These are phyloP conservation scores for Diaporthe ampelina DNA, from an alignment of 2,329 filamentous ascomycete genomes.

Conservation along the genomic window DNA sequence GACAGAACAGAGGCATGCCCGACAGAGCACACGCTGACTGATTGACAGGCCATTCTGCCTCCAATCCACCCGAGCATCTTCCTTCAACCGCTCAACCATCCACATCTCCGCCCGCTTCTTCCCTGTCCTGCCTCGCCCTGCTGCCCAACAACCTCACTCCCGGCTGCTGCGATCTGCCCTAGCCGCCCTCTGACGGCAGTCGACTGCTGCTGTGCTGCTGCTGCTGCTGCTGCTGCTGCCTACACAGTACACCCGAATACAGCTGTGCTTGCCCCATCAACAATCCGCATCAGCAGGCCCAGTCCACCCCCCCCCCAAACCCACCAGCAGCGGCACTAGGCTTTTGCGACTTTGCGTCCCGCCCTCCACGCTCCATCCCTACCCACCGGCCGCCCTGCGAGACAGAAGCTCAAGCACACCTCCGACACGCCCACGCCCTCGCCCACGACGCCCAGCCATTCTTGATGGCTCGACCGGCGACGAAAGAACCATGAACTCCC, in stretches of 20 bases:
- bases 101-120: conserved; percentile 6
- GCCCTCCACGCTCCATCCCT: conserved; percentile 21
- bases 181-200: conserved; percentile 28
- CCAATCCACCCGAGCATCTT: conserved; percentile 24
- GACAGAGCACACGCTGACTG: neutral
- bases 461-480: conserved; percentile 68
- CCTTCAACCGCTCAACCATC: conserved; percentile 11
- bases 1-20: conserved; percentile 11
- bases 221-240: neutral
- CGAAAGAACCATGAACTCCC: conserved; percentile 87
- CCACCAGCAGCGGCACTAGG: conserved; percentile 16
- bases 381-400: conserved; percentile 7
- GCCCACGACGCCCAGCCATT: conserved; percentile 2
- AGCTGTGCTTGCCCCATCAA: conserved; percentile 6
- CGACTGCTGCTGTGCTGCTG: conserved; percentile 20
- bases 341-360: conserved; percentile 21
- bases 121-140: conserved; percentile 7
- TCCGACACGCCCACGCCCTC: neutral
- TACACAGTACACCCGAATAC: conserved; percentile 2
- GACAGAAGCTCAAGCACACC: conserved; percentile 22
- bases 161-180: conserved; percentile 10
- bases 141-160: conserved; percentile 25
- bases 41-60: conserved; percentile 32
- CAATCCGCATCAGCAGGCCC: conserved; percentile 5
- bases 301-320: neutral